phyloP scores from a whole-genome alignment of 169 alveolate species.

The Eimeria sp. region DNA sequence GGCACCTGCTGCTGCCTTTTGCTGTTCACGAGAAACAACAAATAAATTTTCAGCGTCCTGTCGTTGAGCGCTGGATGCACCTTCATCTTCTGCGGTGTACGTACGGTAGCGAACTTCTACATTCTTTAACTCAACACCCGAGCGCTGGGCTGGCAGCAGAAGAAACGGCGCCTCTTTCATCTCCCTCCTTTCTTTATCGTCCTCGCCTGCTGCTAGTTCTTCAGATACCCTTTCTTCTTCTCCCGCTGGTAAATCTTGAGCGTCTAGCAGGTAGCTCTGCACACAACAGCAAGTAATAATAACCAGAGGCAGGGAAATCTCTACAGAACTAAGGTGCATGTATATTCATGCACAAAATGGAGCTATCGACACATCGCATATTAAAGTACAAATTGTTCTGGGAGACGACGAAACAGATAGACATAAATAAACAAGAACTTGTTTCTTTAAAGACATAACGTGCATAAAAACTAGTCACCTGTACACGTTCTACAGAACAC shows the following conservation, averaged over 20 bases:
- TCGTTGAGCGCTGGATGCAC: neutral
- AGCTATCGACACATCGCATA: neutral
- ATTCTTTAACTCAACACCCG: neutral
- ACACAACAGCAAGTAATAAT: neutral
- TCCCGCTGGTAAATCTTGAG: neutral
- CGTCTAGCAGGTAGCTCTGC: slow-evolving; percentile 42
- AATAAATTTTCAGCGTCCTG: neutral
- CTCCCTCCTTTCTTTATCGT: neutral
- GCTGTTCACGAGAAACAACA: neutral
- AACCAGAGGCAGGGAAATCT: neutral
- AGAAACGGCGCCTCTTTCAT: neutral
- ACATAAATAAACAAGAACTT: neutral
- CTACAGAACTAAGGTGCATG: neutral
- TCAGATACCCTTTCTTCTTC: neutral
- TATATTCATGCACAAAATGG: neutral
- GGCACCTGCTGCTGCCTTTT: neutral
- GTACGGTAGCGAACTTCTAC: slow-evolving; percentile 58
- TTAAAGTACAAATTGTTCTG: too few species aligned
- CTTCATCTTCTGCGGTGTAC: slow-evolving; percentile 23
- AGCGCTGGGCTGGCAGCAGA: neutral
- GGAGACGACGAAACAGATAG: neutral
- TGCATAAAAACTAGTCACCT: slow-evolving; percentile 2
- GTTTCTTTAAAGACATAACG: too few species aligned
- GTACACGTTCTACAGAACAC: slow-evolving; percentile 86
- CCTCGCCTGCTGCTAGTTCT: neutral